Base-by-base conservation (phyloP, 768 basidiomycete species). In the Leccinum olivaceopallidum region DNA sequence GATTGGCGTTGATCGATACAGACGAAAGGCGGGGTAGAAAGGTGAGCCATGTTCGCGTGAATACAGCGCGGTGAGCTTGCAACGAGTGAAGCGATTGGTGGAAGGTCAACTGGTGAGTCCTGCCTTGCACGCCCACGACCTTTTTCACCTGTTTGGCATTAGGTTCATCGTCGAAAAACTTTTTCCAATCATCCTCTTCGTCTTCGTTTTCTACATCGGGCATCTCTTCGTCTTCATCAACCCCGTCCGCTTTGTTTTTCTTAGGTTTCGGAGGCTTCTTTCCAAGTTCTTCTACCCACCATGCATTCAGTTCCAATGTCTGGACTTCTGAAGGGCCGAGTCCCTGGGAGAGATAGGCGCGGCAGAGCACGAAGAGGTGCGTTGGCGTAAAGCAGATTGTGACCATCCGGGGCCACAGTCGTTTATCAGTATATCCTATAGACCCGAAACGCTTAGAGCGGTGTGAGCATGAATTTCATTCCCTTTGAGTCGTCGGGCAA, bases 1-100 rank as follows among this genome's bases (percentile, higher is more conserved):
- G 80, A 22, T 66, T 68, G 3, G 60, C 59, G 39, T 66, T 61
- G 28, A 66, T 69, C 9, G 77, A 64, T 39, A 72, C 69, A 12
- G 79, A 62, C 1, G 81, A 83, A 10, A 94, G 71, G 26, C 78
- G 79, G 0, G 89, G 86, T 5, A 95, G 76, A 10, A 95, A 77
- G 2, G 80, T 77, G 8, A 94, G 78, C 93, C 94, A 95, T n/a
- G 85, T 79, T 12, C 85, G 80, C 7, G 90, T 90, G 71, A 95
- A 94, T 4, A 91, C 86, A 0, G 89, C 88, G 9, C 84, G 81
- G 73, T 95, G 94, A 4, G 91, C 89, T 13, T 84, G 73, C 3
- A 94, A 77, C 8, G 89, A 84, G 65, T 94, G 90, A 8, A 95
- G 74, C 14, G 86, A 88, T 73, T 92, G 88, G 66, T 93, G 89